A percentile compares a stretch with the other conserved stretches of the same genome.
phyloP scores from a whole-genome alignment of 768 basidiomycete genomes.

The Leucocoprinus sp. region DNA sequence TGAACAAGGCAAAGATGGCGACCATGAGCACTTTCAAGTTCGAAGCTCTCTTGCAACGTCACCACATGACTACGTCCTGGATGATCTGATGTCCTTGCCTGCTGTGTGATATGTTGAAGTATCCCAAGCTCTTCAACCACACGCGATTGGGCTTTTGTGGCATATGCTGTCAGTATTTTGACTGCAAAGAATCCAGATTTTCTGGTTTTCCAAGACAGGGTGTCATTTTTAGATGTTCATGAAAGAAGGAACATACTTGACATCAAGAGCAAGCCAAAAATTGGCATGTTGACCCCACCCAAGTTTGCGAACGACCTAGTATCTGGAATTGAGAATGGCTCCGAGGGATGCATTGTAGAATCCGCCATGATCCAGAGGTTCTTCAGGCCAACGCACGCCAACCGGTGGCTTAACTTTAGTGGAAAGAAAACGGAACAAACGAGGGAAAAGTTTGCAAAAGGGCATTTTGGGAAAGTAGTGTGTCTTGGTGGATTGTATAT shows the following conservation, averaged over 20 bases:
- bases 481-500: too few relatives aligned
- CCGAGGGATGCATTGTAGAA: not conserved
- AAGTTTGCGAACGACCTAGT: conserved; percentile 45
- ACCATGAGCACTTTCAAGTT: conserved; percentile 69
- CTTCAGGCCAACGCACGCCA: not conserved
- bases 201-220: conserved; percentile 14
- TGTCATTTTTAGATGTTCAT: not conserved
- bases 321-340: conserved; percentile 19
- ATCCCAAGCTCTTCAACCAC: conserved; percentile 18
- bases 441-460: not conserved
- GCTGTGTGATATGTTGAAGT: conserved; percentile 18
- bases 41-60: conserved; percentile 72
- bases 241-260: conserved; percentile 14
- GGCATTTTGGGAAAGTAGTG: too few relatives aligned
- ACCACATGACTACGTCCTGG: conserved; percentile 64
- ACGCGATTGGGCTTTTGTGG: not conserved
- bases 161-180: conserved; percentile 39
- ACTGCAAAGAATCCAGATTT: conserved; percentile 37
- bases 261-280: conserved; percentile 34
- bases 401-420: not conserved
- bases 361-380: not conserved
- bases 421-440: not conserved
- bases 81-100: not conserved
- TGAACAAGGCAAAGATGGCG: conserved; percentile 79
- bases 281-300: conserved; percentile 45